Evolutionary conservation across 805 yeast genomes (phyloP).

Genomic region (Candida lessepsii): DNA sequence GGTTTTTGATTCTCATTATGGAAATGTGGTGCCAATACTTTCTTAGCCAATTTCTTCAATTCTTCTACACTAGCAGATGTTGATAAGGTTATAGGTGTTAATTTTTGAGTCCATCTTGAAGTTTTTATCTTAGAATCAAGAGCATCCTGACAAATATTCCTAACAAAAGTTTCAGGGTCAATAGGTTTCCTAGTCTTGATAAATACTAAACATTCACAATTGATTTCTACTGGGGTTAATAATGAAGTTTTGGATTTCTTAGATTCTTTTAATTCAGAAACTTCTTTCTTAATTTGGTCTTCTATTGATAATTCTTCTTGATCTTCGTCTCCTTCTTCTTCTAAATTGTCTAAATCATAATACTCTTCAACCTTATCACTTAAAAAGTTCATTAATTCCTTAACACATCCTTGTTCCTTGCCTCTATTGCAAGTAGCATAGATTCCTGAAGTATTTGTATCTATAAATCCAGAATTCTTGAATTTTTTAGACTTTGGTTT

Average conservation of each 20-base stretch:
- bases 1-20: constrained; percentile 47
- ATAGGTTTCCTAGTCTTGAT: constrained; percentile 78
- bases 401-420: constrained; percentile 73
- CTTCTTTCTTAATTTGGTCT: constrained; percentile 69
- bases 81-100: constrained; percentile 77
- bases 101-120: constrained; percentile 72
- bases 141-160: constrained; percentile 60
- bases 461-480: constrained; percentile 56
- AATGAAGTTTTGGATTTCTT: constrained; percentile 44
- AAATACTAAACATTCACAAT: constrained; percentile 82
- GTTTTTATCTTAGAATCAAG: constrained; percentile 49
- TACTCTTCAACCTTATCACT: constrained; percentile 37
- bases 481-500: constrained; percentile 37
- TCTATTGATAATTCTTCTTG: constrained; percentile 57
- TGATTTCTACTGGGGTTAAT: constrained; percentile 59
- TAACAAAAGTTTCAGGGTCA: constrained; percentile 71
- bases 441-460: constrained; percentile 83
- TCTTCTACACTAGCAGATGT: constrained; percentile 72
- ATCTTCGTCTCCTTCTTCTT: constrained; percentile 28
- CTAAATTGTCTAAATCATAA: constrained; percentile 23
- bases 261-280: constrained; percentile 55
- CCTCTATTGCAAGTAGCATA: constrained; percentile 87
- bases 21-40: constrained; percentile 67
- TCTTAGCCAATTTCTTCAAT: constrained; percentile 54
- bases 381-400: constrained; percentile 63